These are phyloP conservation scores for Millerozyma miso DNA, from an alignment of 805 yeast species.

Conservation along the genomic window DNA sequence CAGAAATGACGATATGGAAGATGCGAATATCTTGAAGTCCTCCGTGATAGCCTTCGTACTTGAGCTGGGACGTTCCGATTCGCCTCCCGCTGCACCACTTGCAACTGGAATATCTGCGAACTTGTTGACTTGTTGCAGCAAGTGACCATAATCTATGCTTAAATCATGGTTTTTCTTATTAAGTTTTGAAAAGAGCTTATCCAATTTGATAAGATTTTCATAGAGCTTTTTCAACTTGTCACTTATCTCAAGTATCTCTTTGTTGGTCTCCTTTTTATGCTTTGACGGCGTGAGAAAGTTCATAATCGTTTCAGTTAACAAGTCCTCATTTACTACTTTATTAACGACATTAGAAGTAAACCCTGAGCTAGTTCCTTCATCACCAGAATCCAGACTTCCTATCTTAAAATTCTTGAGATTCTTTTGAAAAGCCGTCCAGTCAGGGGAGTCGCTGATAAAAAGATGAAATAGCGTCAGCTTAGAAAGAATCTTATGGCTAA, in stretches of 20 bases:
- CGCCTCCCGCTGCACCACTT: slow-evolving; percentile 5
- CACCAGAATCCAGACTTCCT: background rate
- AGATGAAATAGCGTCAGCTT: slow-evolving; percentile 66
- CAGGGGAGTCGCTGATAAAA: slow-evolving; percentile 64
- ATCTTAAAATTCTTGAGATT: slow-evolving; percentile 39
- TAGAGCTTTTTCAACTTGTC: slow-evolving; percentile 81
- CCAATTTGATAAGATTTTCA: slow-evolving; percentile 76
- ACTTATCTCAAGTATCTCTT: slow-evolving; percentile 55
- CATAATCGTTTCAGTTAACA: slow-evolving; percentile 86
- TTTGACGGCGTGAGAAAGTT: slow-evolving; percentile 79
- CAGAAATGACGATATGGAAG: slow-evolving; percentile 32
- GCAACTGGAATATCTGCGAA: slow-evolving; percentile 45
- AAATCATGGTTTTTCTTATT: slow-evolving; percentile 70
- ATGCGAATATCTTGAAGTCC: slow-evolving; percentile 35
- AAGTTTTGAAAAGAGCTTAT: slow-evolving; percentile 69
- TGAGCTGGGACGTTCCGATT: slow-evolving; percentile 1
- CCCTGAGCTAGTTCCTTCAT: slow-evolving; percentile 12
- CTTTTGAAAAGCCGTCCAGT: slow-evolving; percentile 67
- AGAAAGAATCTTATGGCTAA: slow-evolving; percentile 68
- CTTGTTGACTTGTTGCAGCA: slow-evolving; percentile 65
- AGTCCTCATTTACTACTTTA: slow-evolving; percentile 57
- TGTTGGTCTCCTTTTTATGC: slow-evolving; percentile 71
- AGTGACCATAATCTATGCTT: slow-evolving; percentile 65
- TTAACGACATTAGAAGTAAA: slow-evolving; percentile 26
- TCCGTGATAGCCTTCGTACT: slow-evolving; percentile 6